Evolutionary conservation across 169 alveolate genomes (phyloP).

Genomic region (Toxoplasma gondii): DNA sequence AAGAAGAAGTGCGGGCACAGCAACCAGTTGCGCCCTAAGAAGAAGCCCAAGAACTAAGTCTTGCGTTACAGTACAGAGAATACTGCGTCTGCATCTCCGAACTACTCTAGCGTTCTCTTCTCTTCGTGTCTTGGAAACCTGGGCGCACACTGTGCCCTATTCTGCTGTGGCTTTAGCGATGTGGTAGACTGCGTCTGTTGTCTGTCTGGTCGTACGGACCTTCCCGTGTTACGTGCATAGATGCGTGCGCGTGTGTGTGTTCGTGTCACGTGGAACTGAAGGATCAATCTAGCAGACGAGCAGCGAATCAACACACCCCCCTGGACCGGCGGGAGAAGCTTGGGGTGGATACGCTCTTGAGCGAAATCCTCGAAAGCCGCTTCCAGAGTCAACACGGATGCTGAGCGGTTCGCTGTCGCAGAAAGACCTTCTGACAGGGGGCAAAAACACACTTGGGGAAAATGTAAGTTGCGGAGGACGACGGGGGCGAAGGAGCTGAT

Average conservation of each 20-base stretch:
- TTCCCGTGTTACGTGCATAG: not conserved
- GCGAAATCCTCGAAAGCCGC: too few relatives aligned
- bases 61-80: not conserved
- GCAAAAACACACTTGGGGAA: too few relatives aligned
- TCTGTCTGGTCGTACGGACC: not conserved
- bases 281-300: not conserved
- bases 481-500: too few relatives aligned
- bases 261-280: not conserved
- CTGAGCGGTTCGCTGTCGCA: too few relatives aligned
- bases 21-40: conserved; percentile 98
- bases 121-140: too few relatives aligned
- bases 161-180: not conserved
- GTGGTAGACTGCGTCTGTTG: not conserved
- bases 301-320: not conserved
- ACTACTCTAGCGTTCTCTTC: too few relatives aligned
- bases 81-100: not conserved
- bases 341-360: not conserved
- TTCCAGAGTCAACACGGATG: too few relatives aligned
- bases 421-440: too few relatives aligned
- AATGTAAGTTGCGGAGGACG: too few relatives aligned
- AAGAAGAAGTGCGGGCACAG: conserved; percentile 99
- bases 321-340: not conserved
- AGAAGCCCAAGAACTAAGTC: conserved; percentile 90
- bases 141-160: too few relatives aligned
- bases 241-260: not conserved